Conservation (phyloP, 352 stramenopile genomes). For the Phytophthora tubulina region DNA sequence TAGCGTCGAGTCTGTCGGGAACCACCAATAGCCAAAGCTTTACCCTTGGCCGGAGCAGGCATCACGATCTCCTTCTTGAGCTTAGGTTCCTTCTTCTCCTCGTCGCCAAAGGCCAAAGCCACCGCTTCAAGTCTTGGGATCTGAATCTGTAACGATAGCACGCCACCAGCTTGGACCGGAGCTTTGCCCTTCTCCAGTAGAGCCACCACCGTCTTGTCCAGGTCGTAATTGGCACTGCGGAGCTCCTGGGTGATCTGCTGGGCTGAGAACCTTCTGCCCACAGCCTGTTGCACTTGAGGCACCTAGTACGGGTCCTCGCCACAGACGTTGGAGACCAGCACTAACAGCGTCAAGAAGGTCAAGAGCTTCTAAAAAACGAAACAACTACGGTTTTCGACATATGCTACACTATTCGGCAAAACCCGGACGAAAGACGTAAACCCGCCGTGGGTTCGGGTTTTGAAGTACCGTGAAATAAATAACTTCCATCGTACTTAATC, state of each 20-base stretch:
- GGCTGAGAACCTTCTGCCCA: conserved; percentile 64
- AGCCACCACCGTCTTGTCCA: conserved; percentile 77
- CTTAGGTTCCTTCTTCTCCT: conserved; percentile 29
- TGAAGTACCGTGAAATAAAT: too few relatives aligned
- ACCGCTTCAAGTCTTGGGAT: conserved; percentile 73
- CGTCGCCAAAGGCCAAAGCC: conserved; percentile 55
- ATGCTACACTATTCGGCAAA: too few relatives aligned
- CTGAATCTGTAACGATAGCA: conserved; percentile 71
- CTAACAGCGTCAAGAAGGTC: too few relatives aligned
- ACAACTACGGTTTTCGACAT: too few relatives aligned
- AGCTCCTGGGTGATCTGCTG: conserved; percentile 77
- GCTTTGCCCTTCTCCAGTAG: conserved; percentile 80
- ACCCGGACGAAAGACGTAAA: too few relatives aligned
- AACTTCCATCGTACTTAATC: too few relatives aligned
- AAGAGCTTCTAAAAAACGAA: too few relatives aligned
- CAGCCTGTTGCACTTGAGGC: conserved; percentile 62
- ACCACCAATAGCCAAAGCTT: conserved; percentile 57
- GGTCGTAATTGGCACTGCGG: conserved; percentile 79
- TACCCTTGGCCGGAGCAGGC: conserved; percentile 55
- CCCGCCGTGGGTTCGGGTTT: too few relatives aligned
- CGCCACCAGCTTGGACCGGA: conserved; percentile 27
- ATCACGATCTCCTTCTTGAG: conserved; percentile 43
- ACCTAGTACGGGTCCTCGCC: too few relatives aligned
- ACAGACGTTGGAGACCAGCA: too few relatives aligned
- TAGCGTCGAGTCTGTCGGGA: too few relatives aligned